These are phyloP conservation scores for Penicillium canescens DNA, from an alignment of 495 filamentous ascomycete genomes.

Conservation along the genomic window DNA sequence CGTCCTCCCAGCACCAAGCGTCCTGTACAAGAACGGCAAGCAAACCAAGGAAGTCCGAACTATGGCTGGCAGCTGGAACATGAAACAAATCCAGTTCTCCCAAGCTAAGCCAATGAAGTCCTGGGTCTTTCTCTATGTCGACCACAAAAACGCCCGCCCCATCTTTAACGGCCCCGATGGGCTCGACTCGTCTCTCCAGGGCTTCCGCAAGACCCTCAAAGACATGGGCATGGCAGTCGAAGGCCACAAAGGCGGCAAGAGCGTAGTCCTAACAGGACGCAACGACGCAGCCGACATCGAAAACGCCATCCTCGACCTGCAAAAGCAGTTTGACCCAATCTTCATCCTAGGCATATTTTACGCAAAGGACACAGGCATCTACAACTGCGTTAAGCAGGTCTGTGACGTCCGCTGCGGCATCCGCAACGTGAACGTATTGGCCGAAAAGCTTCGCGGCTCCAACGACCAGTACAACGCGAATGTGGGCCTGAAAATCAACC, in stretches of 20 bases:
- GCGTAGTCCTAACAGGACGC: constrained; percentile 10
- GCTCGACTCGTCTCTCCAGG: constrained; percentile 8
- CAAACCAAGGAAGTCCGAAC: constrained; percentile 23
- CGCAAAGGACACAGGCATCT: constrained; percentile 48
- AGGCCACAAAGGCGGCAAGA: constrained; percentile 11
- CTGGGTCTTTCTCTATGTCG: constrained; percentile 41
- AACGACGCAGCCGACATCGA: constrained; percentile 24
- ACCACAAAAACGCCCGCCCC: not conserved
- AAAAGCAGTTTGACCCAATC: constrained; percentile 31
- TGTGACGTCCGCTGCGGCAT: constrained; percentile 66
- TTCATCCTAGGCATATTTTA: constrained; percentile 68
- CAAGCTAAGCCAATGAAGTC: constrained; percentile 27
- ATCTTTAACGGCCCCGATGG: constrained; percentile 8
- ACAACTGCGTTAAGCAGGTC: constrained; percentile 67
- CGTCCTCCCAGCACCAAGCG: constrained; percentile 53
- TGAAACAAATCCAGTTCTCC: constrained; percentile 46
- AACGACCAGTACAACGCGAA: constrained; percentile 68
- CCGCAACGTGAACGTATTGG: constrained; percentile 62
- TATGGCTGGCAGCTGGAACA: constrained; percentile 55
- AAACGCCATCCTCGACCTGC: constrained; percentile 27
- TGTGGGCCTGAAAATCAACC: constrained; percentile 78
- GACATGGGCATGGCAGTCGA: constrained; percentile 31
- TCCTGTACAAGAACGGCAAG: constrained; percentile 49
- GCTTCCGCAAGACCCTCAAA: constrained; percentile 22
- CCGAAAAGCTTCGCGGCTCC: constrained; percentile 44